phyloP scores from a whole-genome alignment of 2,329 filamentous ascomycete species.

The Aspergillus neotritici region DNA sequence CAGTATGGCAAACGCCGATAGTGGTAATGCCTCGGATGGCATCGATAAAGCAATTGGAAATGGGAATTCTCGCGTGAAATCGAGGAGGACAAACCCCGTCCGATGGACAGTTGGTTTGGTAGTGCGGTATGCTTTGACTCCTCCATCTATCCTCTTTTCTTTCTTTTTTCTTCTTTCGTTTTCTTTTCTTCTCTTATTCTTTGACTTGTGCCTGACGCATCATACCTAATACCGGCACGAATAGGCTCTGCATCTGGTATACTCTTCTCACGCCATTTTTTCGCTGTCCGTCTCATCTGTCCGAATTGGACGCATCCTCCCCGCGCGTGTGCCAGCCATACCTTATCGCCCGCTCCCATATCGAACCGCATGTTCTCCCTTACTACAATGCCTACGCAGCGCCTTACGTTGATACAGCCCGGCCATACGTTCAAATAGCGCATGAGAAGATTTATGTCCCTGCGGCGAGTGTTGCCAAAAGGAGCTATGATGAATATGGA shows the following conservation, averaged over 20 bases:
- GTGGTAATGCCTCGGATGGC: conserved; percentile 21
- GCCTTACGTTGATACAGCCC: conserved; percentile 70
- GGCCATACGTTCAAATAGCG: conserved; percentile 62
- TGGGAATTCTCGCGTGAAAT: conserved; percentile 6
- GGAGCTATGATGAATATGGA: conserved; percentile 62
- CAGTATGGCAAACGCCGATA: conserved; percentile 24
- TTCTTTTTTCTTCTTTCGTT: conserved; percentile 4
- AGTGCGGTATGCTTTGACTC: conserved; percentile 27
- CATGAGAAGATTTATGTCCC: conserved; percentile 63
- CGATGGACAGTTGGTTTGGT: conserved; percentile 33
- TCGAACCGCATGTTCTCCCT: conserved; percentile 71
- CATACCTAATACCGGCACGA: neutral
- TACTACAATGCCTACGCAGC: conserved; percentile 82
- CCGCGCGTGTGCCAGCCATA: conserved; percentile 81
- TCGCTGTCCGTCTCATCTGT: conserved; percentile 67
- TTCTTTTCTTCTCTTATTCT: neutral
- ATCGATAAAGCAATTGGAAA: conserved; percentile 12
- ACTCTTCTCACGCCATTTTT: conserved; percentile 73
- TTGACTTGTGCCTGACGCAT: neutral
- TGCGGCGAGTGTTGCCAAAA: conserved; percentile 57
- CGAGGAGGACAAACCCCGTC: conserved; percentile 18
- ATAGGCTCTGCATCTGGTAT: conserved; percentile 78
- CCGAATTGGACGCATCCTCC: conserved; percentile 62
- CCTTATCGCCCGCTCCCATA: conserved; percentile 57
- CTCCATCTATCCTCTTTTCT: neutral